Evolutionary conservation across 2,329 filamentous ascomycete species (phyloP).

Genomic region (Orbilia brochopaga): DNA sequence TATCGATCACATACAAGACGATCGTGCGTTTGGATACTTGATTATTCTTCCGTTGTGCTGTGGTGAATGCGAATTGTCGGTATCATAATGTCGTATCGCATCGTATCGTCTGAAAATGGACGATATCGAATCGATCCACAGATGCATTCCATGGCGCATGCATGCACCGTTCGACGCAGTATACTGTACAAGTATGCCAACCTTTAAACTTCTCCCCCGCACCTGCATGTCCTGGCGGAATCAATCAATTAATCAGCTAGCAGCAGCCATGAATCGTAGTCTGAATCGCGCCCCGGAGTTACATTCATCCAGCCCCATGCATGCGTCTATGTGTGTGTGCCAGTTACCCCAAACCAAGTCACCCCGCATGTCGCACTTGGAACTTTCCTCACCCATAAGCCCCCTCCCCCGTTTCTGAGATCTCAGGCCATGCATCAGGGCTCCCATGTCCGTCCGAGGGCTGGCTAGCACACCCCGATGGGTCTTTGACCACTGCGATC

Average conservation of each 20-base stretch:
- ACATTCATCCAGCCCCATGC: not conserved
- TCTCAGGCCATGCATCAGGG: slow-evolving; percentile 21
- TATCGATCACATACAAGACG: no score
- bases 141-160: not conserved
- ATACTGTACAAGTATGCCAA: no score
- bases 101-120: not conserved
- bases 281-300: not conserved
- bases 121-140: slow-evolving; percentile 1
- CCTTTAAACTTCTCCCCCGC: slow-evolving; percentile 17
- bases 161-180: not conserved
- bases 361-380: slow-evolving; percentile 38
- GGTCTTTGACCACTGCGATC: slow-evolving; percentile 21
- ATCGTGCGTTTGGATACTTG: no score
- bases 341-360: slow-evolving; percentile 35
- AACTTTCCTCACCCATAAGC: no score
- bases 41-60: no score
- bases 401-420: slow-evolving; percentile 7
- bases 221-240: slow-evolving; percentile 17
- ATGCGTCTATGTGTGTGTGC: not conserved
- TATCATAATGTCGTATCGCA: not conserved
- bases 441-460: slow-evolving; percentile 35
- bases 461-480: slow-evolving; percentile 36
- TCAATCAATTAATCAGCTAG: no score
- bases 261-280: not conserved
- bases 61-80: not conserved